Evolutionary conservation across 345 rosid genomes (phyloP).

Genomic region (Raphanus sativus): DNA sequence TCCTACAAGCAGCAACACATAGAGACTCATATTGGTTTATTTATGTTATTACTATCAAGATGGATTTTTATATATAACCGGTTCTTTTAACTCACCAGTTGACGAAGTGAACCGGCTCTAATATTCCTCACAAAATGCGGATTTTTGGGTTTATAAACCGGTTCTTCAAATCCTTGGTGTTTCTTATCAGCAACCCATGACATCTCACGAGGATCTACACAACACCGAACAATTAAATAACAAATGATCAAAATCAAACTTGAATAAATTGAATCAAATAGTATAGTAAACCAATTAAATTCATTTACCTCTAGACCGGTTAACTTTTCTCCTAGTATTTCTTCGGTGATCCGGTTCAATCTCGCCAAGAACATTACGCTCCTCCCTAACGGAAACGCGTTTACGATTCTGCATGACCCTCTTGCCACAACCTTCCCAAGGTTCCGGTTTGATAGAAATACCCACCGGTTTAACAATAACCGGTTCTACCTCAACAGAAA

Average conservation of each 20-base stretch:
- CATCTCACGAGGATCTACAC: constrained; percentile 12
- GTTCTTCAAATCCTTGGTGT: background rate
- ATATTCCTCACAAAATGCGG: constrained; percentile 38
- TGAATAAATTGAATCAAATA: background rate
- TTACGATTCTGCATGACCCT: constrained; percentile 9
- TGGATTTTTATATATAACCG: background rate
- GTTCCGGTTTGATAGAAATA: constrained; percentile 2
- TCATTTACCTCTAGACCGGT: constrained; percentile 21
- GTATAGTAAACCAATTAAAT: background rate
- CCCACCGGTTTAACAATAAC: background rate
- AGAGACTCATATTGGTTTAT: background rate
- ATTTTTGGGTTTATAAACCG: constrained; percentile 16
- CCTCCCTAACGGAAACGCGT: constrained; percentile 5
- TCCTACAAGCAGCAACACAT: constrained; percentile 22
- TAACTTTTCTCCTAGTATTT: background rate
- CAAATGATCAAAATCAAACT: background rate
- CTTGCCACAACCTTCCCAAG: background rate
- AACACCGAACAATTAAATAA: background rate
- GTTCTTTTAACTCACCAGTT: constrained; percentile 16
- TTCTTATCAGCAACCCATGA: constrained; percentile 8
- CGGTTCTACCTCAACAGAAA: constrained; percentile 20
- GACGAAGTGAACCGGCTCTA: background rate
- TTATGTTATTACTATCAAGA: background rate
- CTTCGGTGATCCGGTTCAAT: background rate
- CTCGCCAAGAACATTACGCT: background rate